These are phyloP conservation scores for Sporothrix variecibatus DNA, from an alignment of 2,329 filamentous ascomycete species.

Conservation along the genomic window DNA sequence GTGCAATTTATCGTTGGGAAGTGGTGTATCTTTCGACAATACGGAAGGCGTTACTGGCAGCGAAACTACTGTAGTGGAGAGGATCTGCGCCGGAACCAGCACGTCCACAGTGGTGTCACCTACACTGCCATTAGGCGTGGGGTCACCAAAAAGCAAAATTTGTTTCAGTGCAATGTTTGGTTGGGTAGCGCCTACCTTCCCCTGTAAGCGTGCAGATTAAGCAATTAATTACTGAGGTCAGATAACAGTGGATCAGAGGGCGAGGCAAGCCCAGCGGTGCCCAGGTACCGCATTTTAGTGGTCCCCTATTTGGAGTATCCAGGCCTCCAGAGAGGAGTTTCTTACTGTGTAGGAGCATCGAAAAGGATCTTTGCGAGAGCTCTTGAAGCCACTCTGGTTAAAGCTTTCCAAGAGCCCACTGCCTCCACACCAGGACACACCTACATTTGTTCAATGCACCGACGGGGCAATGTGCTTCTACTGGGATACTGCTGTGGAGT, in stretches of 20 bases:
- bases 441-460: not conserved
- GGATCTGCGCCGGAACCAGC: slow-evolving; percentile 6
- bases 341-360: not conserved
- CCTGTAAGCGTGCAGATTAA: not conserved
- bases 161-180: slow-evolving; percentile 10
- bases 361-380: not conserved
- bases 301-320: not conserved
- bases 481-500: not conserved
- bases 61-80: slow-evolving; percentile 1
- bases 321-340: not conserved
- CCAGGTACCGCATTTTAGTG: not conserved
- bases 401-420: not conserved
- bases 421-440: not conserved
- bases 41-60: not conserved
- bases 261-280: too few relatives aligned
- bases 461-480: not conserved
- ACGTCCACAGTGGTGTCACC: not conserved
- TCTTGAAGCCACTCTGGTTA: not conserved
- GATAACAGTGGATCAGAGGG: not conserved
- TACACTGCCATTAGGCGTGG: not conserved
- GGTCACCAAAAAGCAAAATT: not conserved
- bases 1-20: not conserved
- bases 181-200: not conserved
- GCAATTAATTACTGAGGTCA: not conserved
- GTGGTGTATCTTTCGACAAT: not conserved